Conservation (phyloP, 768 basidiomycete species). For the Mycena haematopus region DNA sequence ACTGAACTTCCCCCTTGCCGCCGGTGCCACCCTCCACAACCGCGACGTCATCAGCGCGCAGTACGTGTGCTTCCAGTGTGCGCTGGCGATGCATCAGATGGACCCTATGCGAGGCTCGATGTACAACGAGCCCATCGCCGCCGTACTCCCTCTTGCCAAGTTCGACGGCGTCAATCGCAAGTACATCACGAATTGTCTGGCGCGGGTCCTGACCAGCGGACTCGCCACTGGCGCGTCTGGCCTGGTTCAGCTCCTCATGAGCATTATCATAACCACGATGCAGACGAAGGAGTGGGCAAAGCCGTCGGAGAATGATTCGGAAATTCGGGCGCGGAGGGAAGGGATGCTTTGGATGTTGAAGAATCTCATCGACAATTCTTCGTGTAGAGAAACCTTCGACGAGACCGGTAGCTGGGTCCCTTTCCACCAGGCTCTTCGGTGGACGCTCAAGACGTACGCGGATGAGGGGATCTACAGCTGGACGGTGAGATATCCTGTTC, state of each 20-base stretch:
- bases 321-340: conserved; percentile 20
- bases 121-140: conserved; percentile 29
- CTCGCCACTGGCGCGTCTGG: conserved; percentile 28
- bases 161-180: conserved; percentile 27
- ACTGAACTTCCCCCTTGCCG: conserved; percentile 28
- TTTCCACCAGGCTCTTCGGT: conserved; percentile 23
- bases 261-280: conserved; percentile 25
- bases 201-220: conserved; percentile 25
- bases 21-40: conserved; percentile 20
- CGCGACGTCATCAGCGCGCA: conserved; percentile 28
- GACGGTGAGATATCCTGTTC: conserved; percentile 28
- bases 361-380: conserved; percentile 23
- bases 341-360: conserved; percentile 27
- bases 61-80: conserved; percentile 30
- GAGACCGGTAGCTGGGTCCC: conserved; percentile 27
- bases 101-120: conserved; percentile 26
- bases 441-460: conserved; percentile 28
- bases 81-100: conserved; percentile 29
- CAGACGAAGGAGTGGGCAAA: conserved; percentile 28
- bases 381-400: conserved; percentile 30
- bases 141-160: conserved; percentile 28
- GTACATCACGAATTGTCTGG: conserved; percentile 29
- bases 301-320: conserved; percentile 14
- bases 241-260: conserved; percentile 25
- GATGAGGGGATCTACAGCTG: conserved; percentile 30